Evolutionary conservation across 2,329 filamentous ascomycete species (phyloP).

Genomic region (Penicillium sclerotiorum): DNA sequence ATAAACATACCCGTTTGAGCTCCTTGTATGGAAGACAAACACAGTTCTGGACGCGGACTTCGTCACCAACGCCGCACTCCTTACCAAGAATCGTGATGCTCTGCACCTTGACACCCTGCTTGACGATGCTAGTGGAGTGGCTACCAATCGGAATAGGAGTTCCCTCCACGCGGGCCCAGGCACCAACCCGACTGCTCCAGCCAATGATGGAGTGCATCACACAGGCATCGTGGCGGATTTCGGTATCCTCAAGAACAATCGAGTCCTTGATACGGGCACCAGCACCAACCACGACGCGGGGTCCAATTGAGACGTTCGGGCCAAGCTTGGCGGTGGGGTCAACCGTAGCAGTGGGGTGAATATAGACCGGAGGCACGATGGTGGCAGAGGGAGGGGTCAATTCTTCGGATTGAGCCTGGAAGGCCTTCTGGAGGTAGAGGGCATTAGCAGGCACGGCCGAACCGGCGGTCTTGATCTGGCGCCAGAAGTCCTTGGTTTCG

Average conservation of each 20-base stretch:
- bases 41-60: slow-evolving; percentile 96
- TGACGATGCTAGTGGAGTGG: slow-evolving; percentile 92
- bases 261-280: slow-evolving; percentile 93
- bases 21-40: slow-evolving; percentile 98
- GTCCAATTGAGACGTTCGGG: slow-evolving; percentile 93
- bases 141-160: slow-evolving; percentile 84
- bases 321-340: slow-evolving; percentile 96
- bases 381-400: slow-evolving; percentile 80
- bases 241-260: slow-evolving; percentile 90
- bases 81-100: slow-evolving; percentile 97
- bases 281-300: slow-evolving; percentile 80
- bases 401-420: slow-evolving; percentile 79
- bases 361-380: slow-evolving; percentile 90
- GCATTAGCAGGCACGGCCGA: slow-evolving; percentile 96
- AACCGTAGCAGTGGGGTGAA: slow-evolving; percentile 86
- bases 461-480: slow-evolving; percentile 98
- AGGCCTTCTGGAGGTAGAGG: slow-evolving; percentile 91
- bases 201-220: slow-evolving; percentile 95
- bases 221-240: slow-evolving; percentile 96
- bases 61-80: slow-evolving; percentile 90
- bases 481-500: slow-evolving; percentile 99
- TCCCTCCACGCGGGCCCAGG: slow-evolving; percentile 98
- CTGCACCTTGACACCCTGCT: slow-evolving; percentile 98
- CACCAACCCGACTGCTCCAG: slow-evolving; percentile 92
- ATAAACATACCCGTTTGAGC: slow-evolving; percentile 79